These are phyloP conservation scores for Stentor coeruleus DNA, from an alignment of 73 alveolate species.

Conservation along the genomic window DNA sequence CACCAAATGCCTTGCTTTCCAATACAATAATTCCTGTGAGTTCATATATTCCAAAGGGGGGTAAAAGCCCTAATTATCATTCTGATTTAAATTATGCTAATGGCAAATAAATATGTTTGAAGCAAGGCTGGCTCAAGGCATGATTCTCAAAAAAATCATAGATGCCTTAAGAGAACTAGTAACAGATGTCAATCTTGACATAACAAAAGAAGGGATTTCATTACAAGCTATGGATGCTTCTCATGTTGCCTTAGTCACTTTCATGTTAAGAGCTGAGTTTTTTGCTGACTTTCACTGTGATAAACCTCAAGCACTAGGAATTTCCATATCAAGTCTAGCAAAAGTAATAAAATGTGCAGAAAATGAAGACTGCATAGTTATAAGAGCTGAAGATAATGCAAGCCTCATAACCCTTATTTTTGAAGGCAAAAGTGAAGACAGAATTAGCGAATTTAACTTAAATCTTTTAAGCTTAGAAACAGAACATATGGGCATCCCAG, in stretches of 20 bases:
- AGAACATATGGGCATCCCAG: constrained; percentile 98
- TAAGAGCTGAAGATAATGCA: constrained; percentile 94
- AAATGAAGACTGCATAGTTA: constrained; percentile 91
- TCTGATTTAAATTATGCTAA: too few species aligned
- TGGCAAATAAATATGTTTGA: constrained; percentile 76
- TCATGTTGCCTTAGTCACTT: constrained; percentile 96
- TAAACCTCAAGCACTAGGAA: constrained; percentile 82
- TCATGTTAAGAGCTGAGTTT: constrained; percentile 87
- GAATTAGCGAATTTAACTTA: constrained; percentile 91
- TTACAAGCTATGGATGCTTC: constrained; percentile 99
- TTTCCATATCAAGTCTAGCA: constrained; percentile 84
- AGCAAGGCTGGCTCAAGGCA: constrained; percentile 90
- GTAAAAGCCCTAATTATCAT: too few species aligned
- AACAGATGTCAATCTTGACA: constrained; percentile 94
- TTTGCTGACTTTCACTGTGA: constrained; percentile 95
- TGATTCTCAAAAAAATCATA: constrained; percentile 83
- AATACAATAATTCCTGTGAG: too few species aligned
- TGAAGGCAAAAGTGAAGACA: constrained; percentile 86
- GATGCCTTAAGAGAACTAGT: constrained; percentile 96
- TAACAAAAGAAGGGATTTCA: constrained; percentile 93
- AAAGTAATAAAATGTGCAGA: constrained; percentile 96
- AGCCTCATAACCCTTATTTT: constrained; percentile 81
- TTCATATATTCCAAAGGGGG: too few species aligned
- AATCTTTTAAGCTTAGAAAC: constrained; percentile 90
- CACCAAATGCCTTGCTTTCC: too few species aligned